Evolutionary conservation across 441 rosid genomes (phyloP), one percentile per base, ranked within the genome.

Genomic region (Melastoma candidum): DNA sequence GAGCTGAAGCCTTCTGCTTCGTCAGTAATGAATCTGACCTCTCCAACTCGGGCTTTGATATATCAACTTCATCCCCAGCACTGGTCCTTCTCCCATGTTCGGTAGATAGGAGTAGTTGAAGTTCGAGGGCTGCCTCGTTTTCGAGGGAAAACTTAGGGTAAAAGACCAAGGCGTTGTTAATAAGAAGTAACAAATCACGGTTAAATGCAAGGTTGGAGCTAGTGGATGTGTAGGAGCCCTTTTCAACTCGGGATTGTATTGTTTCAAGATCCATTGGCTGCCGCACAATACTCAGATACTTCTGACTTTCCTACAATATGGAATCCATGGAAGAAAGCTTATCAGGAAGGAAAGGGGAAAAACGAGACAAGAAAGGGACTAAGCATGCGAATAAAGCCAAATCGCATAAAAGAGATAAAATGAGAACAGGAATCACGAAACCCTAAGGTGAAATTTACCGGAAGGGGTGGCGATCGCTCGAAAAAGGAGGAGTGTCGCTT

Each of bases 171-270:
- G 78, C 74, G 61, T 80, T 80, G 64, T 71, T 69, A 68, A 73
- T 71, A 56, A 80, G 76, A 65, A 80, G 79, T 59, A 71, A 64
- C 43, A 80, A 63, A 56, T 80, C 86, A 49, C 81, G 75, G 63
- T 77, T 71, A 58, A 77, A 75, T 0, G 63, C 24, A 24, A 73
- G 69, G 26, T 58, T 44, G 59, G 61, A 63, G 41, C 6, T 8
- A 32, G 41, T 4, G 41, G 81, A 63, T 26, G 59, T 51, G 55
- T 77, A 80, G 5, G 13, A 54, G 49, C 79, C 77, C 64, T 69
- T 63, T 27, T 60, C 59, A 3, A 80, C 13, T 64, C 68, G 77
- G 13, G 65, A 54, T 46, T 75, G 68, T 59, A 80, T 71, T n/a
- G 76, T 70, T 14, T 75, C 69, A 2, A 80, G 58, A 57, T 80